Evolutionary conservation across 1,284 basidiomycete genomes (phyloP).

Genomic region (Golubevia pallescens): DNA sequence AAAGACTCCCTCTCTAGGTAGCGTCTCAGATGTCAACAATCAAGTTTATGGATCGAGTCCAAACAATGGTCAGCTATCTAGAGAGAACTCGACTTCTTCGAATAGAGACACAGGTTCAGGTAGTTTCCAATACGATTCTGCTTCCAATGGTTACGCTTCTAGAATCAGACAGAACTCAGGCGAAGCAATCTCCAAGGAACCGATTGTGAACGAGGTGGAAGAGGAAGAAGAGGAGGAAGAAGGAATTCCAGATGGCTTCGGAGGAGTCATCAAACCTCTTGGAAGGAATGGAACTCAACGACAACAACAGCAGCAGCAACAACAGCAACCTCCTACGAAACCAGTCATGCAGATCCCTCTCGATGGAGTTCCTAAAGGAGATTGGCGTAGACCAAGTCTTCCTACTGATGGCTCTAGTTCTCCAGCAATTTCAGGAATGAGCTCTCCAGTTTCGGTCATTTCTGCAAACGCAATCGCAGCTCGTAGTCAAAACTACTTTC

Average conservation of each 20-base stretch:
- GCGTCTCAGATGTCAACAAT: not conserved
- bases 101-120: not conserved
- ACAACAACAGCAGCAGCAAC: not conserved
- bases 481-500: constrained; percentile 44
- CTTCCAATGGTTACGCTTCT: not conserved
- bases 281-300: not conserved
- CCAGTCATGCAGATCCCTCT: not conserved
- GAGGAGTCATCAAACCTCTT: not conserved
- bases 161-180: not conserved
- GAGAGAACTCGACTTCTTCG: not conserved
- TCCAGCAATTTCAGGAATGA: constrained; percentile 3
- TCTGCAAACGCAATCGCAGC: constrained; percentile 31
- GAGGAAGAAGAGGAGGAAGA: not conserved
- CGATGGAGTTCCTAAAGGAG: not conserved
- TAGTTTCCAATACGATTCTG: not conserved
- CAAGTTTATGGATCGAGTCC: not conserved
- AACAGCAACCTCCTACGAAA: not conserved
- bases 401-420: constrained; percentile 7
- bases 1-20: not conserved
- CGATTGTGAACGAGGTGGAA: not conserved
- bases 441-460: constrained; percentile 10
- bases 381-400: not conserved
- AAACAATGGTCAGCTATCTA: not conserved
- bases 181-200: not conserved
- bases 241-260: not conserved